Evolutionary conservation across 495 filamentous ascomycete genomes (phyloP).

Genomic region (Tuber indicum): DNA sequence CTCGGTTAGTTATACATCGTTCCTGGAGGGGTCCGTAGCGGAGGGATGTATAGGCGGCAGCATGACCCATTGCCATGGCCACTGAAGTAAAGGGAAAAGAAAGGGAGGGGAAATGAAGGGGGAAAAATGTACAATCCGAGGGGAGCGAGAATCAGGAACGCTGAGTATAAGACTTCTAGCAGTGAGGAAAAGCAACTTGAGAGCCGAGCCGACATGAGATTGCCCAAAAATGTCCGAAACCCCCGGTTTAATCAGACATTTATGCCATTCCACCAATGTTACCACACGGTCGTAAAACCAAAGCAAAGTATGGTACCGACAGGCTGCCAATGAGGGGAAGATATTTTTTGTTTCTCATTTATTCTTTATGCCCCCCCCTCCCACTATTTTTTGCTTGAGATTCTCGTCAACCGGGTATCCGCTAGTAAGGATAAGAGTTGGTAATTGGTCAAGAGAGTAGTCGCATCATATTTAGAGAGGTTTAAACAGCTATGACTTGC

Average conservation of each 20-base stretch:
- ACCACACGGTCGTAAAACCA: background rate
- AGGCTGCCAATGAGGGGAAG: background rate
- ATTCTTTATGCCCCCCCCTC: background rate
- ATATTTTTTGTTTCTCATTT: background rate
- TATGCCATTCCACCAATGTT: background rate
- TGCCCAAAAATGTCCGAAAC: conserved; percentile 1
- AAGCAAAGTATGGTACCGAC: background rate
- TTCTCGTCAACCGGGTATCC: background rate
- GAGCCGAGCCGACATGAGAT: background rate
- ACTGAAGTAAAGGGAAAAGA: background rate
- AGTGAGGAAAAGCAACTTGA: background rate
- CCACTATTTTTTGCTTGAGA: background rate
- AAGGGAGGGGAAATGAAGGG: background rate
- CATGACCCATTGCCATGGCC: background rate
- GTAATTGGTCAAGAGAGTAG: background rate
- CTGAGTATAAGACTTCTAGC: background rate
- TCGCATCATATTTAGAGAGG: too few relatives aligned
- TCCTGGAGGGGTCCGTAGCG: background rate
- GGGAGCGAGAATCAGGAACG: background rate
- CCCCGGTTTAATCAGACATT: background rate
- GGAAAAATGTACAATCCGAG: background rate
- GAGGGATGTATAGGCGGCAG: background rate
- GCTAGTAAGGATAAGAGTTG: background rate
- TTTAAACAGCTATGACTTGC: too few relatives aligned
- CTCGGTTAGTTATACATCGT: background rate